Evolutionary conservation across 345 rosid genomes (phyloP).

Genomic region (Gossypium anomalum): DNA sequence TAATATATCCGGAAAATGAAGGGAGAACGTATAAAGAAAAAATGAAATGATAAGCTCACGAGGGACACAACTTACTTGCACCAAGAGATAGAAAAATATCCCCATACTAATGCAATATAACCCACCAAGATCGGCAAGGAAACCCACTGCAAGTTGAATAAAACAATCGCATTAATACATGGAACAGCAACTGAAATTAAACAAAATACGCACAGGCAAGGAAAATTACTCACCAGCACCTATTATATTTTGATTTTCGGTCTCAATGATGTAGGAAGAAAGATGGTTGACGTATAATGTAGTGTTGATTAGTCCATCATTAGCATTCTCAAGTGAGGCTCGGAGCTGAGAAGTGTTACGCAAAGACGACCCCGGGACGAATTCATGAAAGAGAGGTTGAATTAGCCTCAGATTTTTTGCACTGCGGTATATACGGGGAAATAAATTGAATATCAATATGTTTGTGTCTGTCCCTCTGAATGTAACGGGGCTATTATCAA

Average conservation of each 20-base stretch:
- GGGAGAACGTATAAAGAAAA: neutral
- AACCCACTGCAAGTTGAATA: conserved; percentile 66
- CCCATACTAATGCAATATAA: conserved; percentile 89
- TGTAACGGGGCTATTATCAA: conserved; percentile 66
- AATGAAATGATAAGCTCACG: neutral
- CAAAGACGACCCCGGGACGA: conserved; percentile 67
- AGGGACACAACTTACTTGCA: conserved; percentile 54
- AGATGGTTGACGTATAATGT: conserved; percentile 76
- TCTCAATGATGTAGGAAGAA: conserved; percentile 78
- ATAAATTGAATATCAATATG: conserved; percentile 70
- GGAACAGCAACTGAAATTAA: neutral
- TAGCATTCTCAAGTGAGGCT: conserved; percentile 58
- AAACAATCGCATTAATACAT: conserved; percentile 1
- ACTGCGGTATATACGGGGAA: conserved; percentile 71
- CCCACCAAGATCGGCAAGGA: conserved; percentile 99
- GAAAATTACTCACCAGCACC: conserved; percentile 73
- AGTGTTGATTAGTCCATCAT: conserved; percentile 69
- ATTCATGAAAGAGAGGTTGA: conserved; percentile 89
- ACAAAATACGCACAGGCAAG: conserved; percentile 1
- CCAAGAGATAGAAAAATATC: conserved; percentile 82
- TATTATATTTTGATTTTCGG: conserved; percentile 55
- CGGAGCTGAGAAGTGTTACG: conserved; percentile 59
- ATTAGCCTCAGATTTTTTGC: conserved; percentile 65
- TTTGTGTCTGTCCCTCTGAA: conserved; percentile 70
- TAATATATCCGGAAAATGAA: conserved; percentile 1